phyloP scores from a whole-genome alignment of 257 asterid species.

The Penstemon barbatus region DNA sequence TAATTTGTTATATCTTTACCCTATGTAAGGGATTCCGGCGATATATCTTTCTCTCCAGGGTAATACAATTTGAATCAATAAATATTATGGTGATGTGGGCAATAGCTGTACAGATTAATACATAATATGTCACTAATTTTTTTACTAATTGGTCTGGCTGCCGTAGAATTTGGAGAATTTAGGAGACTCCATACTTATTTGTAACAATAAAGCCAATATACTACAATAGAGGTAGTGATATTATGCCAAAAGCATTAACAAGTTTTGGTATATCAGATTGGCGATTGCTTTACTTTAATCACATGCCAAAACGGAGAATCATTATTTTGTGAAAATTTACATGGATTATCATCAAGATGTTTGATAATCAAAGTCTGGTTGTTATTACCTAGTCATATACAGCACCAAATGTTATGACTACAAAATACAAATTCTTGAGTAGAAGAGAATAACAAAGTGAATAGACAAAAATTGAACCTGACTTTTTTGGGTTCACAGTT shows the following conservation, averaged over 20 bases:
- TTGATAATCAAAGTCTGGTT: not conserved
- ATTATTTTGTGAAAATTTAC: not conserved
- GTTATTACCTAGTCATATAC: not conserved
- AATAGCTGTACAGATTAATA: not conserved
- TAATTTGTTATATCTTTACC: constrained; percentile 5
- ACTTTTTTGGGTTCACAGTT: not conserved
- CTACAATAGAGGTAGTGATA: constrained; percentile 2
- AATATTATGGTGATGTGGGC: constrained; percentile 9
- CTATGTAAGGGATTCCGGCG: not conserved
- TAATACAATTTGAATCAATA: not conserved
- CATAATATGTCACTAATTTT: not conserved
- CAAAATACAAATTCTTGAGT: not conserved
- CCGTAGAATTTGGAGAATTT: not conserved
- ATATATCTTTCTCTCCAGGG: not conserved
- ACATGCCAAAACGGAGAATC: not conserved
- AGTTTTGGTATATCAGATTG: not conserved
- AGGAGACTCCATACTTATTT: not conserved
- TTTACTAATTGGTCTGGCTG: not conserved
- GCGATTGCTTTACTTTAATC: too few relatives aligned
- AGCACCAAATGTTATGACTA: not conserved
- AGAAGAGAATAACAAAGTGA: not conserved
- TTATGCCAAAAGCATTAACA: not conserved
- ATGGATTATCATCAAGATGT: not conserved
- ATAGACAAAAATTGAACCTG: not conserved
- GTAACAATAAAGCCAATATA: not conserved